phyloP scores from a whole-genome alignment of 2,329 filamentous ascomycete species.

The Harringtonia lauricola region DNA sequence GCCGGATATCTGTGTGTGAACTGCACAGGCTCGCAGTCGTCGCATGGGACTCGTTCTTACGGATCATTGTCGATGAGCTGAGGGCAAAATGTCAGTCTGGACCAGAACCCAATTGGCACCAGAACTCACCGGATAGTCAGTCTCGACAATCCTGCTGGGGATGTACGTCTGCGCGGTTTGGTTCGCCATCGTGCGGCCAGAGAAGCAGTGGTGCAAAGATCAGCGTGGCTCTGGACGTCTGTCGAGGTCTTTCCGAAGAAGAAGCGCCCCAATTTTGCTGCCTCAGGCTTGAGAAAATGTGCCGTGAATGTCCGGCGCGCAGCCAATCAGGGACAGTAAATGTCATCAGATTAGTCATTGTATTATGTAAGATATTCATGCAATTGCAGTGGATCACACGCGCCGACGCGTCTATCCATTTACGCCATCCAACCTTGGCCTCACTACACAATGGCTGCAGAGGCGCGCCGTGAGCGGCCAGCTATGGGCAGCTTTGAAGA shows the following conservation, averaged over 20 bases:
- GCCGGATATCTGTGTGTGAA: too few species aligned
- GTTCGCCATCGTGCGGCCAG: constrained; percentile 25
- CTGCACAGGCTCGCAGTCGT: neutral
- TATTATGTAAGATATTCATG: neutral
- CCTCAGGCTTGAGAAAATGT: constrained; percentile 8
- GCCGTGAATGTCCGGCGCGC: neutral
- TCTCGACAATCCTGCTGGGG: constrained; percentile 68
- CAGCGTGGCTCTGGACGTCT: neutral
- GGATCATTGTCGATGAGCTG: constrained; percentile 99
- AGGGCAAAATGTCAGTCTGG: neutral
- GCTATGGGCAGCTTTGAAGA: constrained; percentile 56
- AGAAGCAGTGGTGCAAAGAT: constrained; percentile 4
- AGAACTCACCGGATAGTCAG: constrained; percentile 72
- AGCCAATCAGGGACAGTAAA: constrained; percentile 9
- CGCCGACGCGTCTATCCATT: neutral
- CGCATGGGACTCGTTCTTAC: constrained; percentile 39
- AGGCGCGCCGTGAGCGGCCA: neutral
- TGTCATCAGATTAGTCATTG: constrained; percentile 7
- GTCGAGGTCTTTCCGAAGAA: constrained; percentile 7
- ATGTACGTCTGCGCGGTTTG: constrained; percentile 37
- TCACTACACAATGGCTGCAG: constrained; percentile 4
- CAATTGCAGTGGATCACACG: neutral
- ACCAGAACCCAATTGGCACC: constrained; percentile 12
- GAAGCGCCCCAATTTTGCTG: neutral
- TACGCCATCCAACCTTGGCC: neutral